These are phyloP conservation scores for Peterozyma toletana DNA, from an alignment of 805 yeast genomes.

Conservation along the genomic window DNA sequence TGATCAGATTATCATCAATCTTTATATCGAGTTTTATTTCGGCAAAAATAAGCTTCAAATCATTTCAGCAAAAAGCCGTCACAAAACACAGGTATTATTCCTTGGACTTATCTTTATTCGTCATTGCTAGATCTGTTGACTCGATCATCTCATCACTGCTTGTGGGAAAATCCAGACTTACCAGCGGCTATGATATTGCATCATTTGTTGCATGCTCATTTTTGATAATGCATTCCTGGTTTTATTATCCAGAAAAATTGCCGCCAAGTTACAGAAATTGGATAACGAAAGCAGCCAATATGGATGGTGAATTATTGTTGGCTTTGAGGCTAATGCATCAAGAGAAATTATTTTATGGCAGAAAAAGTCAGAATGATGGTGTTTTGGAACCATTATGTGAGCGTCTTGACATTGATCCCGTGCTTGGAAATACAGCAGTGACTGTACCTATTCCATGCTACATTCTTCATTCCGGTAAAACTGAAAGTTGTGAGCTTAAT, in stretches of 20 bases:
- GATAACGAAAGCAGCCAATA: conserved; percentile 42
- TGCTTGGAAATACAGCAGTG: conserved; percentile 19
- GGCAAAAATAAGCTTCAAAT: conserved; percentile 22
- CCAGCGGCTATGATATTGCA: conserved; percentile 17
- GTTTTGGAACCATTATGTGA: conserved; percentile 24
- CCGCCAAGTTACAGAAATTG: conserved; percentile 38
- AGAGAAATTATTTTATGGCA: conserved; percentile 28
- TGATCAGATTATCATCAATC: conserved; percentile 16
- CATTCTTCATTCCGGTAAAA: conserved; percentile 31
- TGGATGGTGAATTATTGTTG: conserved; percentile 32
- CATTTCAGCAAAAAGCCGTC: conserved; percentile 24
- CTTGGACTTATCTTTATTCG: conserved; percentile 28
- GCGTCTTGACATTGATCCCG: conserved; percentile 26
- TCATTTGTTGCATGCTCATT: conserved; percentile 23
- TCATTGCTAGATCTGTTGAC: conserved; percentile 28
- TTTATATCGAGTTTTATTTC: conserved; percentile 22
- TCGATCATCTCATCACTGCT: conserved; percentile 20
- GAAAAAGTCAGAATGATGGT: conserved; percentile 19
- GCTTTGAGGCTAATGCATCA: conserved; percentile 24
- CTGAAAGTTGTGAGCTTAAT: conserved; percentile 35
- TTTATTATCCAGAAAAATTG: conserved; percentile 27
- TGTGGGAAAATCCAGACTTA: conserved; percentile 7
- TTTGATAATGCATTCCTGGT: conserved; percentile 31
- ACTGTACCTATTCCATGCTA: conserved; percentile 30
- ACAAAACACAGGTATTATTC: conserved; percentile 24